phyloP scores from a whole-genome alignment of 257 asterid genomes.

The Asclepias syriaca region DNA sequence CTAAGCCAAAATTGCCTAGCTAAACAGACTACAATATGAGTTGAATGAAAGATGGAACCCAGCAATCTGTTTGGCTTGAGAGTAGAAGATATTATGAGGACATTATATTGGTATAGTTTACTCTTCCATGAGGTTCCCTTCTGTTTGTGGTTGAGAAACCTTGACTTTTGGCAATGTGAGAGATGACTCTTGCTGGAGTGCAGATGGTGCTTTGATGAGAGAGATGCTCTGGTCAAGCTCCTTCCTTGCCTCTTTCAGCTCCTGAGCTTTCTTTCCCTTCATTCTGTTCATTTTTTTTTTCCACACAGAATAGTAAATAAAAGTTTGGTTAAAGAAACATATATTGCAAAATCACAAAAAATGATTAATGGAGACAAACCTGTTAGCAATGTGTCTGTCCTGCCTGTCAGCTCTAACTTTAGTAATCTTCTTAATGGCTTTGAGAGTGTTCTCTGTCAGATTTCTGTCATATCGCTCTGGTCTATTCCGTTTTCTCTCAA shows the following conservation, averaged over 20 bases:
- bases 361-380: constrained; percentile 29
- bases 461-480: constrained; percentile 86
- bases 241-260: constrained; percentile 34
- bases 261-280: constrained; percentile 51
- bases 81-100: not conserved
- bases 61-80: not conserved
- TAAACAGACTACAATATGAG: not conserved
- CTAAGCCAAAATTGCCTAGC: not conserved
- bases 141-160: constrained; percentile 17
- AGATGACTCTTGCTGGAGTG: constrained; percentile 36
- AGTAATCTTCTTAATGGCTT: constrained; percentile 71
- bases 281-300: constrained; percentile 38
- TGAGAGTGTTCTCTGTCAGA: constrained; percentile 55
- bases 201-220: constrained; percentile 59
- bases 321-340: not conserved
- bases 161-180: constrained; percentile 42
- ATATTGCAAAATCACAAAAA: not conserved
- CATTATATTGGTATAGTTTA: not conserved
- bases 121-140: constrained; percentile 36
- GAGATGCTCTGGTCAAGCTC: constrained; percentile 53
- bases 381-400: constrained; percentile 42
- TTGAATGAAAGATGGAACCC: not conserved
- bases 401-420: constrained; percentile 74
- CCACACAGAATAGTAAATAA: constrained; percentile 5
- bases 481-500: constrained; percentile 85